A percentile compares a stretch with the other conserved stretches of the same genome.
Evolutionary conservation across 352 stramenopile genomes (phyloP).

Genomic region (Pilasporangium apinafurcum): DNA sequence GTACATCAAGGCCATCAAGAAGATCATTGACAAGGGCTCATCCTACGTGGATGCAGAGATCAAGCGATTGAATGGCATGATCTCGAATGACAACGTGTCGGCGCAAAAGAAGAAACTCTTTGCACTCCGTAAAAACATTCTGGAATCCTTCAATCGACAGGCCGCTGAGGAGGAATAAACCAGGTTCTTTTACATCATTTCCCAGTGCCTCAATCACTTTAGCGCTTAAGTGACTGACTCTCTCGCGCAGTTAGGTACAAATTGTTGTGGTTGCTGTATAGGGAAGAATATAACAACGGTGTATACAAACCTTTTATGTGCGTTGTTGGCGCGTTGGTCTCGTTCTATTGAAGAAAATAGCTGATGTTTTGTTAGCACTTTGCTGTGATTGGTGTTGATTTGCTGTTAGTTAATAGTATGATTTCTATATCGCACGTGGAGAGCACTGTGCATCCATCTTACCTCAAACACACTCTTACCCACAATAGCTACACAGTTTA

Average conservation of each 20-base stretch:
- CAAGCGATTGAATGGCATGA: conserved; percentile 67
- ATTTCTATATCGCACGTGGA: background rate
- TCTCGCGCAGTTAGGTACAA: background rate
- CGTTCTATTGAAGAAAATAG: conserved; percentile 1
- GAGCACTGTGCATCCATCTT: background rate
- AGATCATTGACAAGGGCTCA: conserved; percentile 83
- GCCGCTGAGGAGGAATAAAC: conserved; percentile 32
- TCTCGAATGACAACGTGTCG: conserved; percentile 77
- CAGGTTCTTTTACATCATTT: background rate
- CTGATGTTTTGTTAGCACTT: background rate
- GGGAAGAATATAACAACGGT: too few species aligned
- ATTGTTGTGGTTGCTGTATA: too few species aligned
- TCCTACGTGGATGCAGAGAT: conserved; percentile 84
- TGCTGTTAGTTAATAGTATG: background rate
- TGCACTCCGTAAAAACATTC: conserved; percentile 87
- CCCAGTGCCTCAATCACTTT: too few species aligned
- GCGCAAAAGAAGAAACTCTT: conserved; percentile 89
- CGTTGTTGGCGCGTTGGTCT: too few species aligned
- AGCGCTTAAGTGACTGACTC: background rate
- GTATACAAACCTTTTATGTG: too few species aligned
- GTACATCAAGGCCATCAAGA: conserved; percentile 89
- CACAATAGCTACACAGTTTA: conserved; percentile 31
- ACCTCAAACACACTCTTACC: background rate
- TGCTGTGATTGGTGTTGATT: background rate
- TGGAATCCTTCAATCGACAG: conserved; percentile 55